Base-by-base conservation (phyloP, 163 green algal genomes). In the Chlamydomonas reinhardtii region DNA sequence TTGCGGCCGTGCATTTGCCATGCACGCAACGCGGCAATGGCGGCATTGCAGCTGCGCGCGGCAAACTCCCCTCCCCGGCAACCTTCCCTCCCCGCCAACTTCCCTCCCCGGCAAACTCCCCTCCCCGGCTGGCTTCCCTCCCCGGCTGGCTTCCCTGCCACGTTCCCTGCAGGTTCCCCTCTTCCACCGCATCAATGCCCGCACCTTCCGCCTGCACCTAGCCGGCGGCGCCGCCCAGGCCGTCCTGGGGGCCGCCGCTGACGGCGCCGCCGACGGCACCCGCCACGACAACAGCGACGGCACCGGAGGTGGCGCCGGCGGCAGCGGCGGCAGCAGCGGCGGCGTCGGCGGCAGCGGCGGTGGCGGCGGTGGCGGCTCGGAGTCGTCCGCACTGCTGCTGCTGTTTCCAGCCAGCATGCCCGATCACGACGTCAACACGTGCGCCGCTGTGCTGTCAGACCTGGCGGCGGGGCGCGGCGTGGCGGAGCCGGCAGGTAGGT, bases 391-490 rank as follows among this genome's bases (percentile, higher is more conserved):
- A 17, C 14, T 56, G 48, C 48, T 56, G 48, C 48, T 56, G 48
- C 24, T 81, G 25, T 17, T n/a, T 61, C 31, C 25, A 3, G 0
- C 20, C 1, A 29, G 14, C 29, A n/a, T n/a, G 6, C 48, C 64
- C n/a, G 20, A 54, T 19, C 65, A 84, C 31, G 77, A 84, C 77
- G n/a, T 69, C 5, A 29, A 66, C 39, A 66, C 65, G 24, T 68
- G 39, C 39, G 78, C 39, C 0, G 78, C 78, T 1, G 78, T 85
- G 61, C 66, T 85, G 17, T 19, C 48, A 52, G 78, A 85, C 32
- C 48, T 85, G 52, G 66, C 78, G 6, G 16, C 15, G 29, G 78
- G 78, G 11, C 43, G 78, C 17, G 78, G 78, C 43, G 61, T 37
- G 15, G 64, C 70, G 64, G 76, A 74, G 39, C 76, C 76, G n/a